Evolutionary conservation across 306 rosid genomes (phyloP).

Genomic region (Vigna reflexopilosa): DNA sequence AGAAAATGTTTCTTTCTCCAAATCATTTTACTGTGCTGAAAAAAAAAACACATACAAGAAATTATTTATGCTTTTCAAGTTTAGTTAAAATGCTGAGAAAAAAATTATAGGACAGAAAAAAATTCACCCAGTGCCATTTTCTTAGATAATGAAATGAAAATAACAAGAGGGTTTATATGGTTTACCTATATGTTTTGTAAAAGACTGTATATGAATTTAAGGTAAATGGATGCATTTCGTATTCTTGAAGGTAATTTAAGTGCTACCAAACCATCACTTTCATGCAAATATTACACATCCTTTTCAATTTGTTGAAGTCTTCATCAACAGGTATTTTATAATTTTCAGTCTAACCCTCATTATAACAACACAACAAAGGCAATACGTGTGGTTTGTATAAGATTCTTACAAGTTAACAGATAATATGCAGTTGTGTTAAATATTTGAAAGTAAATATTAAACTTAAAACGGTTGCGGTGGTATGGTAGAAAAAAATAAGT

Average conservation of each 20-base stretch:
- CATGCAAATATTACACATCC: conserved; percentile 2
- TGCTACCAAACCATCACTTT: conserved; percentile 40
- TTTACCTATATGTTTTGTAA: conserved; percentile 14
- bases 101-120: neutral
- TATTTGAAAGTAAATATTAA: too few species aligned
- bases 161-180: neutral
- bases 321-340: neutral
- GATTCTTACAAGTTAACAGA: neutral
- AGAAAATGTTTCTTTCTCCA: conserved; percentile 1
- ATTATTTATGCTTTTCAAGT: neutral
- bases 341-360: neutral
- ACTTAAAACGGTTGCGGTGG: too few species aligned
- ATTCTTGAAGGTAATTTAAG: conserved; percentile 16
- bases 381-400: neutral
- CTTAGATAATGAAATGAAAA: neutral
- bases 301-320: neutral
- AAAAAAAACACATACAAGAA: neutral
- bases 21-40: neutral
- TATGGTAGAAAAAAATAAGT: too few species aligned
- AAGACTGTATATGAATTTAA: neutral
- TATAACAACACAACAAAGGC: neutral
- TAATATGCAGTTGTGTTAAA: too few species aligned
- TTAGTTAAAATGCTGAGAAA: neutral
- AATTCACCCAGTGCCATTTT: neutral
- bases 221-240: neutral